Conservation (phyloP, 202 grass and related monocot species). For the Zoysia matrella region DNA sequence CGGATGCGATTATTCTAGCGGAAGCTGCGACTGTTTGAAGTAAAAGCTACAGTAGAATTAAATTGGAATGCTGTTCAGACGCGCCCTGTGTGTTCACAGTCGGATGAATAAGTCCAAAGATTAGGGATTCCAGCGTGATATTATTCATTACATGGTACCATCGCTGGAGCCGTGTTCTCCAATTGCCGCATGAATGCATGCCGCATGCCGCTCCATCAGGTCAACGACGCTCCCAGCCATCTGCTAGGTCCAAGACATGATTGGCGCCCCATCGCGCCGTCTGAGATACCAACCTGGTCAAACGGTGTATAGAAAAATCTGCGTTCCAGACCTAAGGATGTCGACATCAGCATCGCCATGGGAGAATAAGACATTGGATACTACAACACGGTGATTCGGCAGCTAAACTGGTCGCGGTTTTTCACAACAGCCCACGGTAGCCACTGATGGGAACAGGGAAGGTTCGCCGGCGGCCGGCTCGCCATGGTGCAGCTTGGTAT, state of each 20-base stretch:
- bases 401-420: neutral
- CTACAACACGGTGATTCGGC: neutral
- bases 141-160: neutral
- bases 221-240: neutral
- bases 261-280: neutral
- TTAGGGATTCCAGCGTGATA: neutral
- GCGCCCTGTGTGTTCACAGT: neutral
- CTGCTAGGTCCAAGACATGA: neutral
- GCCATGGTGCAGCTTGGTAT: too few relatives aligned
- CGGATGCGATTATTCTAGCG: too few relatives aligned
- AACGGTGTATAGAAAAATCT: neutral
- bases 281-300: constrained; percentile 2
- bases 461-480: neutral
- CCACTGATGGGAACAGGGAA: too few relatives aligned
- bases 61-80: too few relatives aligned
- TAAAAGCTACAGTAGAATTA: neutral
- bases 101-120: neutral
- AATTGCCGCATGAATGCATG: too few relatives aligned
- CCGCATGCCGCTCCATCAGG: neutral
- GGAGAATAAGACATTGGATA: neutral
- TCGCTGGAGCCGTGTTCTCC: neutral
- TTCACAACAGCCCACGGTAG: neutral
- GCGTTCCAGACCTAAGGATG: constrained; percentile 10
- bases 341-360: constrained; percentile 28
- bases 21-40: too few relatives aligned